These are phyloP conservation scores for Amborella trichopoda DNA, from an alignment of 164 flowering plant species.

Conservation along the genomic window DNA sequence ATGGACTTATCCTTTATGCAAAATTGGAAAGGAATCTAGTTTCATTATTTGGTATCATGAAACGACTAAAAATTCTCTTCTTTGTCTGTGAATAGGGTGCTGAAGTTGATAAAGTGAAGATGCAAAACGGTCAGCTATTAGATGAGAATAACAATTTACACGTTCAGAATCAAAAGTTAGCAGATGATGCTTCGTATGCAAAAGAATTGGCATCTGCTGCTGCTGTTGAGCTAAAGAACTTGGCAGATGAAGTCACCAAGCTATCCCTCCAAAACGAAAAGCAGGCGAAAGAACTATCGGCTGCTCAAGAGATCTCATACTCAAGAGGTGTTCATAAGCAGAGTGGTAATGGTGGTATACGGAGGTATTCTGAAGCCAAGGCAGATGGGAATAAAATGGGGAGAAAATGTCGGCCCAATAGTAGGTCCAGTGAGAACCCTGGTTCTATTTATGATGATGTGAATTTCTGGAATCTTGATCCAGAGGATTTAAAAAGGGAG, in stretches of 20 bases:
- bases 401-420: slow-evolving; percentile 43
- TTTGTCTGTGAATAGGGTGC: slow-evolving; percentile 38
- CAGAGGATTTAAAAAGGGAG: slow-evolving; percentile 77
- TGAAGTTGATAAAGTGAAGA: slow-evolving; percentile 72
- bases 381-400: slow-evolving; percentile 37
- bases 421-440: slow-evolving; percentile 35
- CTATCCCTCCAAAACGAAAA: slow-evolving; percentile 79
- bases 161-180: slow-evolving; percentile 81
- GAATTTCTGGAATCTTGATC: slow-evolving; percentile 62
- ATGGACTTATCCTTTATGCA: too few species aligned
- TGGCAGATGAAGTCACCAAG: slow-evolving; percentile 90
- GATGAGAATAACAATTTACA: slow-evolving; percentile 83
- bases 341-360: slow-evolving; percentile 37
- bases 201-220: slow-evolving; percentile 99
- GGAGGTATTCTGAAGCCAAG: slow-evolving; percentile 33
- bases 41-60: too few species aligned
- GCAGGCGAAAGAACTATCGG: slow-evolving; percentile 61
- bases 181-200: slow-evolving; percentile 98
- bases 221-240: slow-evolving; percentile 90
- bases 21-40: too few species aligned
- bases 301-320: slow-evolving; percentile 51
- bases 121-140: slow-evolving; percentile 54
- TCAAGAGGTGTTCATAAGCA: slow-evolving; percentile 33
- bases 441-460: slow-evolving; percentile 42
- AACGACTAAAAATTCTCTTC: neutral